Base-by-base conservation (phyloP, 2,329 filamentous ascomycete genomes). In the Neopestalotiopsis sp. region DNA sequence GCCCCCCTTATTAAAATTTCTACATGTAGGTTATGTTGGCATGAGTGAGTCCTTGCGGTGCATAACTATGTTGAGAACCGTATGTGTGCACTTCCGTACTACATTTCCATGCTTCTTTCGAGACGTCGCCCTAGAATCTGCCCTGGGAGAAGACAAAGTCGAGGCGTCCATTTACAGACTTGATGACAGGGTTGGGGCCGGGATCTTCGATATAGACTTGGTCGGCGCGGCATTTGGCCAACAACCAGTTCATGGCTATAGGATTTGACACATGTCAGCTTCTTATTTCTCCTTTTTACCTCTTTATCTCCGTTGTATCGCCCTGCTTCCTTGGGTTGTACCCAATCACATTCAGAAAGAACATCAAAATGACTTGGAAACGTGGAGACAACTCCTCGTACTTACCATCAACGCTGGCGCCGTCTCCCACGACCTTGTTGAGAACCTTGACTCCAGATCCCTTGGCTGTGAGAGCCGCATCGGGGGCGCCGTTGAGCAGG, bases 131-230 rank as follows among this genome's bases (percentile, higher is more conserved):
- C 32, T 34, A 64, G 61, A 64, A 64, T 40, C 61, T 64, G 13
- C 61, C 61, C 40, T 64, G 9, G 4, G 38, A 28, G 40, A 75
- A 75, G 2, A 69, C 72, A 28, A 74, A 70, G 38, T 71, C 67
- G 38, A 75, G 72, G 32, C 73, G 69, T 9, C 73, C 73, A 61
- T 75, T 73, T 10, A 68, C 56, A 38, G 73, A 74, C 24, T 73
- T 70, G 64, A 75, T 74, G 61, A 75, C 73, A 0, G 73, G 73
- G 17, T 74, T 70, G 6, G 40, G 61, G 4, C 70, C 66, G 14
- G 70, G 64, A 30, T 74, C 66, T 40, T 70, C 62, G 13, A 75
- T 40, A 40, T 72, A 75, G 5, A 75, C 72, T 13, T 58, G 68
- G 53, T 65, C 42, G n/a, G 70, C 71, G 49, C 71, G 67, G 58